A percentile compares a stretch with the other conserved stretches of the same genome.
Evolutionary conservation across 2,329 filamentous ascomycete genomes (phyloP).

Genomic region (Diaporthe australafricana): DNA sequence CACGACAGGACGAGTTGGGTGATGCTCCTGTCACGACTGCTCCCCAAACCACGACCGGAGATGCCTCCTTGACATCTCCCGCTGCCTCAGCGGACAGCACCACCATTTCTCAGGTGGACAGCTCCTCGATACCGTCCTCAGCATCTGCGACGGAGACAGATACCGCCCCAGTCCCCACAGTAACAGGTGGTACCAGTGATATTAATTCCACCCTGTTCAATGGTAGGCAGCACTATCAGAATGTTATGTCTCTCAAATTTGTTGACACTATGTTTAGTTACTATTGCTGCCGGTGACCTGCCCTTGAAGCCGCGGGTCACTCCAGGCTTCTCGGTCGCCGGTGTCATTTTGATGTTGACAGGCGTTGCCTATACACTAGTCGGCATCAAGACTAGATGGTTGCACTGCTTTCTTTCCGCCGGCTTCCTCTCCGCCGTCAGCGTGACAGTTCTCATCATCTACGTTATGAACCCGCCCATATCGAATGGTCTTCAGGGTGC

Average conservation of each 20-base stretch:
- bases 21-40: not conserved
- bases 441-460: constrained; percentile 85
- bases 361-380: constrained; percentile 80
- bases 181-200: constrained; percentile 12
- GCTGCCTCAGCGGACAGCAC: not conserved
- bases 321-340: constrained; percentile 83
- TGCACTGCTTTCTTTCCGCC: constrained; percentile 84
- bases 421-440: constrained; percentile 79
- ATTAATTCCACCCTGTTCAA: constrained; percentile 31
- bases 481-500: constrained; percentile 83
- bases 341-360: constrained; percentile 78
- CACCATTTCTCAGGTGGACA: not conserved
- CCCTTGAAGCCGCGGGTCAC: constrained; percentile 82
- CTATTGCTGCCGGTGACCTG: constrained; percentile 64
- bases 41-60: not conserved
- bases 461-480: constrained; percentile 86
- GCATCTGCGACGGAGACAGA: constrained; percentile 14
- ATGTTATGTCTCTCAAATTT: not conserved
- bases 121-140: constrained; percentile 6
- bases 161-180: constrained; percentile 21
- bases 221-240: not conserved
- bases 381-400: constrained; percentile 84
- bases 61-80: constrained; percentile 12
- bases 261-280: constrained; percentile 48
- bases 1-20: constrained; percentile 25